Evolutionary conservation across 768 basidiomycete genomes (phyloP), one percentile per base, ranked within the genome.

Genomic region (Agrocybe chaxingu): DNA sequence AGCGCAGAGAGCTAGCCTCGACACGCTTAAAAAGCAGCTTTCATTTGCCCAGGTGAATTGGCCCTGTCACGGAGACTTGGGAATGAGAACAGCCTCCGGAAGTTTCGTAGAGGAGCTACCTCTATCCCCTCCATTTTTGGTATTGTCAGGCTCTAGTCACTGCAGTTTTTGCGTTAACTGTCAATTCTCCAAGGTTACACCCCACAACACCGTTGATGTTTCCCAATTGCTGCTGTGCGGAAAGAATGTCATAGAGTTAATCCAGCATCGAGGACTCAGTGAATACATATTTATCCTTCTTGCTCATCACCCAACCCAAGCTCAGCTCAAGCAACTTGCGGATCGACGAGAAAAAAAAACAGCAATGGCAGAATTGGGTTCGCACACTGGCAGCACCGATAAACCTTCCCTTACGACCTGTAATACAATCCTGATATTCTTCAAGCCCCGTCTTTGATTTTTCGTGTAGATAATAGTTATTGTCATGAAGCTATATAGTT

Each of bases 161-260:
- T 16, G 32, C 24, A 9, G 30, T 32, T 7, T 12, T 13, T 37
- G 2, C 41, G 19, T 32, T 8, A 31, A 42, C 12, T 13, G 44
- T 52, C 35, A 12, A 30, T 41, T 12, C 24, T 42, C 39, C 18
- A 57, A 82, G 81, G 52, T 74, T 19, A 77, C 73, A 6, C 67
- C 75, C 1, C 72, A 82, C 40, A 71, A 68, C 51, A 64, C 77
- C 12, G 70, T 84, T 16, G 82, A 85, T 53, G 42, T 85, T 8
- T 79, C 80, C 2, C 66, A 68, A 12, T 73, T 77, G 47, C 52
- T 79, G 18, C 57, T 51, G 12, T 35, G 45, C 0, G 81, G 80
- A 13, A 38, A 59, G 7, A 82, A 82, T 54, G 63, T 47, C 0
- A 58, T 83, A 7, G 64, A 71, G 49, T 66, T 84, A 31, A 57